Evolutionary conservation across 345 rosid species (phyloP).

Genomic region (Ceriops decandra): DNA sequence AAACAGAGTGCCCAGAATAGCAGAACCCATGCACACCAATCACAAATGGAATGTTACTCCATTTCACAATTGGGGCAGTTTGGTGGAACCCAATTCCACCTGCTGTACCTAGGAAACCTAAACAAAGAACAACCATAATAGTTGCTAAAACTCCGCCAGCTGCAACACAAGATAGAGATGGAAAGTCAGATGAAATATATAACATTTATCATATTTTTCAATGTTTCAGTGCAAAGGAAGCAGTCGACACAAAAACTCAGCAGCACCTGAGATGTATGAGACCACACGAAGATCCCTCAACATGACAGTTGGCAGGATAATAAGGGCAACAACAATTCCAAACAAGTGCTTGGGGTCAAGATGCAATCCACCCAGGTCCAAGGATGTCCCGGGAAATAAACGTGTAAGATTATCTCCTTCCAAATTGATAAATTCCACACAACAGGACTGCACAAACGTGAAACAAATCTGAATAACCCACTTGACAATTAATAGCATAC

Average conservation of each 20-base stretch:
- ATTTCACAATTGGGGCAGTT: conserved; percentile 57
- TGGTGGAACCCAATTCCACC: conserved; percentile 76
- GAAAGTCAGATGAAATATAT: not conserved
- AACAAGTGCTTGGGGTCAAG: conserved; percentile 74
- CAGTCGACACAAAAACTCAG: conserved; percentile 1
- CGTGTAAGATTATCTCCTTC: conserved; percentile 90
- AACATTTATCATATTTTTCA: not conserved
- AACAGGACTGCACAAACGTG: conserved; percentile 55
- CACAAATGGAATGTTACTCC: conserved; percentile 83
- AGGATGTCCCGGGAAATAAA: conserved; percentile 73
- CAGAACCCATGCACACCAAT: conserved; percentile 86
- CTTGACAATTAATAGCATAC: conserved; percentile 12
- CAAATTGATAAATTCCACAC: conserved; percentile 84
- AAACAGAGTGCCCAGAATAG: conserved; percentile 78
- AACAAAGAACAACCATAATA: conserved; percentile 48
- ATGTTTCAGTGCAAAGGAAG: conserved; percentile 7
- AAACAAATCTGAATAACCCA: conserved; percentile 10
- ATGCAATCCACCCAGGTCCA: conserved; percentile 51
- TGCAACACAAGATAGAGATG: conserved; percentile 25
- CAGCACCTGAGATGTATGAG: conserved; percentile 81
- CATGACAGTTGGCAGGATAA: conserved; percentile 86
- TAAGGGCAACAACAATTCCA: conserved; percentile 63
- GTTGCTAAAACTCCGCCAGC: conserved; percentile 91
- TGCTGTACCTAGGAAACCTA: conserved; percentile 48
- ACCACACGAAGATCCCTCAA: conserved; percentile 70